Base-by-base conservation (phyloP, 2,329 filamentous ascomycete species). In the Fusarium bulbicola region DNA sequence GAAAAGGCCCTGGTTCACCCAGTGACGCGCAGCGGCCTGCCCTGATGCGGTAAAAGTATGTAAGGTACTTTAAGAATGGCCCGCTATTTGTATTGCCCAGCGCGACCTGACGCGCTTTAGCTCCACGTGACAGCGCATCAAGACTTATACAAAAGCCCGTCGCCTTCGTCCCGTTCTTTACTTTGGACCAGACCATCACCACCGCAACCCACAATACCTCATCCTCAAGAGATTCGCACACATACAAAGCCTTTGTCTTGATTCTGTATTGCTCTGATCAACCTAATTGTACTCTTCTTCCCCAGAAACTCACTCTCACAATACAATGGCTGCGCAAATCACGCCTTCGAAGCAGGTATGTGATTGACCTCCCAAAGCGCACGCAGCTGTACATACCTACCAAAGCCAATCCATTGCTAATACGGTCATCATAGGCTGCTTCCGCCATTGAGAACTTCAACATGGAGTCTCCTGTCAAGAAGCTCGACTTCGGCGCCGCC, bases 401-500 rank as follows among this genome's bases (percentile, higher is more conserved):
- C 9, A 24, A n/a, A 21, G 34, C 12, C 40, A 59, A 75, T 67
- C 65, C 42, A 45, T 62, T 62, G 59, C 82, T 86, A 82, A 85
- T 77, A 65, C 61, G 58, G 10, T 39, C 69, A 63, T 70, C 43
- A 74, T 81, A 98, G 95, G 92, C 92, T 86, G 93, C 95, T 79
- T 92, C 93, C 80, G 94, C 91, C 79, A 92, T 98, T 80, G 92
- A 96, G 84, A 91, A 90, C 77, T 89, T 98, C 83, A 97, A 95
- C 86, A 97, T 98, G 91, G 93, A 97, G 77, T 96, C 94, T 2
- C 95, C 95, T 50, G 86, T 92, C 74, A 97, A 97, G 92, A 97
- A 97, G 89, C 90, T 96, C 76, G 88, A 93, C 86, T 94, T 97
- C 82, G 85, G 88, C 74, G 81, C 86, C 61, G 87, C 87, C 66